Evolutionary conservation across 306 rosid genomes (phyloP).

Genomic region (Citrullus mucosospermus): DNA sequence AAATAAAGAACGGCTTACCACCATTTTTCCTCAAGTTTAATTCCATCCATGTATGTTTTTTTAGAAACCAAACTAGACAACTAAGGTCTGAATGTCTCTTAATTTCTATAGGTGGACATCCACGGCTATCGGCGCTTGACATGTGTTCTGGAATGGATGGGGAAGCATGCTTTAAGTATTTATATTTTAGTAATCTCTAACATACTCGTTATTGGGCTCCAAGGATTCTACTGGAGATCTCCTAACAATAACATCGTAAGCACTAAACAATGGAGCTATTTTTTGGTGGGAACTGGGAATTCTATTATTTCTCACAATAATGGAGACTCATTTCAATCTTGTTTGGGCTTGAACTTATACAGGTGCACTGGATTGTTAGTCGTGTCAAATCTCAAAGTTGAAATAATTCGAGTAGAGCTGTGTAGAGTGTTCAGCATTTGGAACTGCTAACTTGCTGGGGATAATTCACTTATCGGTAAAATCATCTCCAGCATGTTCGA

Average conservation of each 20-base stretch:
- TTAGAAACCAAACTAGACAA: not conserved
- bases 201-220: constrained; percentile 49
- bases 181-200: constrained; percentile 62
- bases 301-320: not conserved
- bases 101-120: constrained; percentile 57
- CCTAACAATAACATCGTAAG: constrained; percentile 71
- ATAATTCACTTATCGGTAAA: not conserved
- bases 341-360: constrained; percentile 9
- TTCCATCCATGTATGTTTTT: not conserved
- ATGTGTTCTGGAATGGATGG: constrained; percentile 71
- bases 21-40: not conserved
- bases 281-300: not conserved
- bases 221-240: constrained; percentile 58
- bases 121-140: constrained; percentile 42
- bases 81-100: constrained; percentile 2
- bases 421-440: not conserved
- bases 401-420: not conserved
- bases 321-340: not conserved
- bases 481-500: not conserved
- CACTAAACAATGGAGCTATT: not conserved
- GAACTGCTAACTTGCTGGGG: not conserved
- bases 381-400: constrained; percentile 4
- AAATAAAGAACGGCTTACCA: not conserved
- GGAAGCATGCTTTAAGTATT: constrained; percentile 65
- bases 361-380: constrained; percentile 66